These are phyloP conservation scores for Hypoxylon sp. DNA, from an alignment of 2,329 filamentous ascomycete genomes.

Conservation along the genomic window DNA sequence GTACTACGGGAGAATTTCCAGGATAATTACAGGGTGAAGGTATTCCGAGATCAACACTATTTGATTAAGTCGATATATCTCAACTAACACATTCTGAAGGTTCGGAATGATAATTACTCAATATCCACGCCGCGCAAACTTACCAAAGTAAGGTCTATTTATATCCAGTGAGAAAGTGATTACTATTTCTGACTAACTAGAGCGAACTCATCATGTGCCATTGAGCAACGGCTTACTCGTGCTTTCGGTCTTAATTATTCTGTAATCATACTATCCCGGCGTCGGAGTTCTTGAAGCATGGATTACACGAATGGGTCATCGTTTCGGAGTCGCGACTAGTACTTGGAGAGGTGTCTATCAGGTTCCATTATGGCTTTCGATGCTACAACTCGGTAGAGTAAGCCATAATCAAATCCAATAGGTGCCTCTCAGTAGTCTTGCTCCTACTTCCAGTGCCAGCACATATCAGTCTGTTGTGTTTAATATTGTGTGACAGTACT, in stretches of 20 bases:
- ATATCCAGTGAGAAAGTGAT: neutral
- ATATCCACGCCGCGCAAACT: slow-evolving; percentile 26
- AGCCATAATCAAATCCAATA: neutral
- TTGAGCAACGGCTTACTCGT: neutral
- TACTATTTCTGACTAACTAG: slow-evolving; percentile 16
- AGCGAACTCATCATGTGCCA: slow-evolving; percentile 16
- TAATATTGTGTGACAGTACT: neutral
- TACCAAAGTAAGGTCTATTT: slow-evolving; percentile 19
- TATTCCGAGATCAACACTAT: neutral
- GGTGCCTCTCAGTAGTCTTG: neutral
- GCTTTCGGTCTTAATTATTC: neutral
- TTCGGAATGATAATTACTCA: slow-evolving; percentile 35
- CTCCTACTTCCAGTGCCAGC: neutral
- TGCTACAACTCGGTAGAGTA: neutral
- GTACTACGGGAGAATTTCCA: slow-evolving; percentile 16
- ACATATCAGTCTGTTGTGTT: neutral
- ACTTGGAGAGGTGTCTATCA: neutral
- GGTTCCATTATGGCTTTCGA: neutral
- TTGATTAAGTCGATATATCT: neutral
- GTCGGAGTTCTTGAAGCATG: neutral
- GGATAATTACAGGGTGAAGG: slow-evolving; percentile 32
- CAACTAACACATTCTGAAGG: slow-evolving; percentile 14
- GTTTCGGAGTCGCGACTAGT: neutral
- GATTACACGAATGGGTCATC: neutral
- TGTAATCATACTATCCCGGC: neutral